Evolutionary conservation across 352 stramenopile genomes (phyloP), one percentile per base, ranked within the genome.

Genomic region (Plasmopara halstedii): DNA sequence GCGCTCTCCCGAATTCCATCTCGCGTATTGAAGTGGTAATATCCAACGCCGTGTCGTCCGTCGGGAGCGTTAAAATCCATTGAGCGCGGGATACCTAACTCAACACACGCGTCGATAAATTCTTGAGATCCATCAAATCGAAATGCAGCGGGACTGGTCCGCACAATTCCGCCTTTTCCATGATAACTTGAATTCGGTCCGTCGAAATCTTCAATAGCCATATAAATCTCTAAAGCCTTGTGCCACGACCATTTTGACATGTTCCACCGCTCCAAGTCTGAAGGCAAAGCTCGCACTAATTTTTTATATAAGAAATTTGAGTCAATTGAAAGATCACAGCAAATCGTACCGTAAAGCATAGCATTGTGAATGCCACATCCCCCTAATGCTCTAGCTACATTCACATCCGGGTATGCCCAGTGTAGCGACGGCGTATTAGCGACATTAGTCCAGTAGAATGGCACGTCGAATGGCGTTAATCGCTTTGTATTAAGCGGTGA

Each of bases 361-460:
- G 87, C 87, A 41, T 96, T 96, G 51, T 95, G 81, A 26, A 94
- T 85, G 6, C 87, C 87, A 52, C 79, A 94, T 25, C 86, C 86
- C 11, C 87, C 87, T 14, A 96, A 54, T 10, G 74, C 78, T 42
- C 90, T 89, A 21, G 78, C 84, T 13, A 96, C 58, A 38, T 94
- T 83, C 42, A 86, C 78, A 29, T 83, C 78, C 10, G 74, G 73
- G 31, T 90, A 86, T 26, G 81, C 61, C 79, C 79, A 94, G 43
- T 92, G 82, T 31, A 83, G 21, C 6, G 47, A 58, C 34, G 59
- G 55, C 10, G 63, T 81, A 37, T 91, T 86, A 4, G 83, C 79
- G 22, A 95, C 80, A 45, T 66, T 83, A 1, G 64, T 82, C 84
- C 84, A 95, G 50, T 91, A 83, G 53, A 85, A 86, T 18, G 84